These are phyloP conservation scores for Tetracladium setigerum DNA, from an alignment of 495 filamentous ascomycete species.

Conservation along the genomic window DNA sequence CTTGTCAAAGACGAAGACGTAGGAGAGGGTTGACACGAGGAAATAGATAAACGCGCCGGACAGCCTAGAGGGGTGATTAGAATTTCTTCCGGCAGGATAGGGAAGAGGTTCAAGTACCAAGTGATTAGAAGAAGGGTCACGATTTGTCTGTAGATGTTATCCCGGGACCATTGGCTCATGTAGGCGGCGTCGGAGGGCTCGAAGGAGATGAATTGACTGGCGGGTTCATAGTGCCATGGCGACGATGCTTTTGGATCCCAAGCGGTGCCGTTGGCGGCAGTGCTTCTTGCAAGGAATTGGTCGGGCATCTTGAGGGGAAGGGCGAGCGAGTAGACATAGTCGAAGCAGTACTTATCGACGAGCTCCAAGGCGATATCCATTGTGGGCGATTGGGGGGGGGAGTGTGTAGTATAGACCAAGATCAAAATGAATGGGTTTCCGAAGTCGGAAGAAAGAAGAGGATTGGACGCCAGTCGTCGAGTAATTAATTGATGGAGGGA, in stretches of 20 bases:
- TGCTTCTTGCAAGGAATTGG: slow-evolving; percentile 34
- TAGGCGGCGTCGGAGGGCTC: slow-evolving; percentile 73
- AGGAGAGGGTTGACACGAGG: slow-evolving; percentile 73
- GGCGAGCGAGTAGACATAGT: slow-evolving; percentile 66
- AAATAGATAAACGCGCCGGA: slow-evolving; percentile 84
- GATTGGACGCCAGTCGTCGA: neutral
- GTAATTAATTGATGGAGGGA: no score
- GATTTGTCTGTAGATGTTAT: slow-evolving; percentile 73
- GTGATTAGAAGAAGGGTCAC: slow-evolving; percentile 75
- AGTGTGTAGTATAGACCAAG: neutral
- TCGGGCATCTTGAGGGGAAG: slow-evolving; percentile 56
- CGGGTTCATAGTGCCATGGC: slow-evolving; percentile 57
- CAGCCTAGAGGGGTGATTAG: slow-evolving; percentile 46
- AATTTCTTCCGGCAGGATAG: slow-evolving; percentile 3
- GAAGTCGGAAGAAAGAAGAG: no score
- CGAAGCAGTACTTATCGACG: slow-evolving; percentile 76
- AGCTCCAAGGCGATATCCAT: slow-evolving; percentile 93
- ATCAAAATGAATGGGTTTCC: neutral
- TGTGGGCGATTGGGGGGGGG: no score
- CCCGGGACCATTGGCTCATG: slow-evolving; percentile 69
- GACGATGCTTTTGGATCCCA: slow-evolving; percentile 20
- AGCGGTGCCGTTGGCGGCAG: slow-evolving; percentile 32
- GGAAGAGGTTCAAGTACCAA: slow-evolving; percentile 52
- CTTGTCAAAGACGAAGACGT: slow-evolving; percentile 92
- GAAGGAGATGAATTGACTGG: slow-evolving; percentile 64